phyloP scores from a whole-genome alignment of 2,329 filamentous ascomycete species.

The Penicillium oxalicum region DNA sequence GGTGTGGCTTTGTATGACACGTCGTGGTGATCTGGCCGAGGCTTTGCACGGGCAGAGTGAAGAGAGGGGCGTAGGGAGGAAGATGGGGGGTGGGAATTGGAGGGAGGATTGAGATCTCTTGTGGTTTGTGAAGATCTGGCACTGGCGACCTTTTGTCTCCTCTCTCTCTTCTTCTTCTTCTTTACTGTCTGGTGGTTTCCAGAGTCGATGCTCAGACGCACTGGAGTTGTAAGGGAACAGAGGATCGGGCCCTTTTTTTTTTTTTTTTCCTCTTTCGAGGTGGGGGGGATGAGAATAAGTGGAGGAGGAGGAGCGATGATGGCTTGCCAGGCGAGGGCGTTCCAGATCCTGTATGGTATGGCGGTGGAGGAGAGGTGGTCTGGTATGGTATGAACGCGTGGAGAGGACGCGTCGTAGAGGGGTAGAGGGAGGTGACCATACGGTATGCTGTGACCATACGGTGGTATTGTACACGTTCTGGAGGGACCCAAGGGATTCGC shows the following conservation, averaged over 20 bases:
- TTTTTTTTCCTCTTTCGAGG: neutral
- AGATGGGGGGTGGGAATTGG: neutral
- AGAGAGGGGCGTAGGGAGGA: neutral
- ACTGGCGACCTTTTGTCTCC: neutral
- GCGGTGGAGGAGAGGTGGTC: neutral
- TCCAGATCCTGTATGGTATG: slow-evolving; percentile 27
- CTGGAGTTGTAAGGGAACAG: neutral
- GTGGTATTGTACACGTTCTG: neutral
- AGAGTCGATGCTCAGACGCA: neutral
- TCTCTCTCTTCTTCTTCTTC: neutral
- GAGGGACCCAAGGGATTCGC: slow-evolving; percentile 4
- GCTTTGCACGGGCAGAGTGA: neutral
- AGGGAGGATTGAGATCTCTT: neutral
- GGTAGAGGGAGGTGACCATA: no score
- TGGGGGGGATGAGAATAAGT: slow-evolving; percentile 8
- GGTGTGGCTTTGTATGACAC: no score
- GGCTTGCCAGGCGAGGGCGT: slow-evolving; percentile 3
- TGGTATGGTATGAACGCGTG: slow-evolving; percentile 5
- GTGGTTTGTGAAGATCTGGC: neutral
- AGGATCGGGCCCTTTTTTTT: slow-evolving; percentile 1
- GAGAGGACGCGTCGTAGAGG: no score
- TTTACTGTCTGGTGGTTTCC: neutral
- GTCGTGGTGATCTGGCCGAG: no score
- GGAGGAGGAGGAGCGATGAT: slow-evolving; percentile 15
- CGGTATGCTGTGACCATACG: slow-evolving; percentile 11